A percentile compares a stretch with the other conserved stretches of the same genome.
Evolutionary conservation across 2,329 filamentous ascomycete genomes (phyloP).

Genomic region (Xylariaceae sp.): DNA sequence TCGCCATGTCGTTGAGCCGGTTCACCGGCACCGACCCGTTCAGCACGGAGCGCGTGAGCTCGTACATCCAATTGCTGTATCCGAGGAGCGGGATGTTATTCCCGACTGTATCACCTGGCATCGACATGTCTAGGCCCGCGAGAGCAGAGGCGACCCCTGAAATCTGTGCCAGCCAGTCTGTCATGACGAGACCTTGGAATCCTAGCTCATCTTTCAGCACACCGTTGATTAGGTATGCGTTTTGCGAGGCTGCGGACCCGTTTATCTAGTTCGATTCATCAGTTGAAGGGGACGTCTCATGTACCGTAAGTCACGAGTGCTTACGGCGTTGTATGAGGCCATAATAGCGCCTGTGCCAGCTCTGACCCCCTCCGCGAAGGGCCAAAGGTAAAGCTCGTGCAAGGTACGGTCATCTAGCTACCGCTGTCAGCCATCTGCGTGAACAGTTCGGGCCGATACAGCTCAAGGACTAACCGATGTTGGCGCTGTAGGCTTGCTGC

Average conservation of each 20-base stretch:
- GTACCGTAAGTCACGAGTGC: not conserved
- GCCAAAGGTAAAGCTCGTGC: constrained; percentile 75
- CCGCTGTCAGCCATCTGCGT: constrained; percentile 1
- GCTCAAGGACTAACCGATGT: constrained; percentile 49
- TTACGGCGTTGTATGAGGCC: constrained; percentile 69
- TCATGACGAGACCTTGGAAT: constrained; percentile 66
- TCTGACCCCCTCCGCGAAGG: constrained; percentile 69
- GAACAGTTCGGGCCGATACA: not conserved
- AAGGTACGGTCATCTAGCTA: constrained; percentile 35
- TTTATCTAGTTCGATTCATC: constrained; percentile 47
- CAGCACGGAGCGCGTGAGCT: constrained; percentile 49
- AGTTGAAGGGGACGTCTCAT: not conserved
- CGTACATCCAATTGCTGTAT: constrained; percentile 49
- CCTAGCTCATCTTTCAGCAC: constrained; percentile 69
- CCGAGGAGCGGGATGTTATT: constrained; percentile 46
- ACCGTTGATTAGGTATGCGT: constrained; percentile 63
- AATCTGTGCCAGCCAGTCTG: constrained; percentile 71
- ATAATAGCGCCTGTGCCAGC: constrained; percentile 76
- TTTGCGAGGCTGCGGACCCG: constrained; percentile 61
- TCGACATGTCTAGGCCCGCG: constrained; percentile 64
- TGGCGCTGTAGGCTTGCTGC: constrained; percentile 54
- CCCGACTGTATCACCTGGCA: constrained; percentile 52
- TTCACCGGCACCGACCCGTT: constrained; percentile 54
- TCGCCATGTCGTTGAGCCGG: constrained; percentile 53
- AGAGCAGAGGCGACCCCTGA: constrained; percentile 68